These are phyloP conservation scores for Cinchona pubescens DNA, from an alignment of 257 asterid genomes.

Conservation along the genomic window DNA sequence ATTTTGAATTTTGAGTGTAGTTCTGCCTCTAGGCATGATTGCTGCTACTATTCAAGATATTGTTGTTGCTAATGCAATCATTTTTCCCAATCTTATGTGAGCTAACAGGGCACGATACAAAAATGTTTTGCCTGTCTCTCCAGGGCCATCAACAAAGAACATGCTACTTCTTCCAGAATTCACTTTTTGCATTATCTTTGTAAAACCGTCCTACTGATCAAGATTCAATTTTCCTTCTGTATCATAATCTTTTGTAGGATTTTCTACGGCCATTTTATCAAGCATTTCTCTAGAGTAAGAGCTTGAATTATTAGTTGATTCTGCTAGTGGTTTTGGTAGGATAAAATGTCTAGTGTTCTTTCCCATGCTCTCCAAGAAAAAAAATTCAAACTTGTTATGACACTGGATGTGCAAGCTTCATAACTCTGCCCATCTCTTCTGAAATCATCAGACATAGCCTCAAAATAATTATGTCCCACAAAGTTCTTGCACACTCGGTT, in stretches of 20 bases:
- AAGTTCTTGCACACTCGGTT: neutral
- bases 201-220: neutral
- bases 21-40: neutral
- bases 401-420: neutral
- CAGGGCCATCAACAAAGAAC: neutral
- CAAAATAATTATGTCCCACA: neutral
- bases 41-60: neutral
- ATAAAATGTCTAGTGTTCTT: neutral
- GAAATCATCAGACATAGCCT: neutral
- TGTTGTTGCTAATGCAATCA: conserved; percentile 14
- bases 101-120: neutral
- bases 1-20: neutral
- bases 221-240: neutral
- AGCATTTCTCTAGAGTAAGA: neutral
- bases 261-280: neutral
- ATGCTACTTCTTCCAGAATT: neutral
- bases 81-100: neutral
- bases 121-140: neutral
- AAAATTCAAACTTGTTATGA: neutral
- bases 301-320: neutral
- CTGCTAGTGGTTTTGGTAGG: neutral
- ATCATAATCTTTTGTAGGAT: neutral
- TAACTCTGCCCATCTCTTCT: neutral
- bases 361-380: neutral
- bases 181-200: neutral